These are phyloP conservation scores for Gaultheria prostrata DNA, from an alignment of 148 eudicot genomes.

Conservation along the genomic window DNA sequence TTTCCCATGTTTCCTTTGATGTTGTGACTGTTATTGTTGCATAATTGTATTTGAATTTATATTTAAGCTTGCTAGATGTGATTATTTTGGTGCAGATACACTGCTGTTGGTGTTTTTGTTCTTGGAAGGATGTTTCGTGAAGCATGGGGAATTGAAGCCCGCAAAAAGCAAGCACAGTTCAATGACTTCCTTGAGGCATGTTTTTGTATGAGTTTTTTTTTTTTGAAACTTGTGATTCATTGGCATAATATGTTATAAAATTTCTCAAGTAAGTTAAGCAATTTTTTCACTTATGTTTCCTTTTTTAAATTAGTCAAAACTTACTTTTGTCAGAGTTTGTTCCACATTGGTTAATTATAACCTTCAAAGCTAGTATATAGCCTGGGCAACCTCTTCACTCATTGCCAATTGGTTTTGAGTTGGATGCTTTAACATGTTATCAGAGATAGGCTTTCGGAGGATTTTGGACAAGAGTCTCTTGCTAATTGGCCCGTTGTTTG, in stretches of 20 bases:
- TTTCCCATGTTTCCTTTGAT: background rate
- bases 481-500: no score
- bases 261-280: background rate
- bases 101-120: constrained; percentile 98
- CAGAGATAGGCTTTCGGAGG: no score
- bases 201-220: background rate
- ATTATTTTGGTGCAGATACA: constrained; percentile 55
- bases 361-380: no score
- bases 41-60: background rate
- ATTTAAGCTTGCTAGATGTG: background rate
- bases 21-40: background rate
- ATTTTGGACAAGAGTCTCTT: no score
- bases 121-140: constrained; percentile 86
- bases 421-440: background rate
- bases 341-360: no score
- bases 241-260: background rate
- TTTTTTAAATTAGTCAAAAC: background rate
- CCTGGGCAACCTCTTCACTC: no score
- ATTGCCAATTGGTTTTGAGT: no score
- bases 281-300: background rate
- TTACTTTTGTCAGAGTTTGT: no score
- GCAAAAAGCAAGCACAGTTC: constrained; percentile 84
- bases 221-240: background rate
- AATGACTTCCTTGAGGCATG: constrained; percentile 84
- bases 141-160: constrained; percentile 86